Percentiles rank a stretch among this genome's conserved stretches.
phyloP scores from a whole-genome alignment of 345 rosid genomes.

The Kandelia obovata region DNA sequence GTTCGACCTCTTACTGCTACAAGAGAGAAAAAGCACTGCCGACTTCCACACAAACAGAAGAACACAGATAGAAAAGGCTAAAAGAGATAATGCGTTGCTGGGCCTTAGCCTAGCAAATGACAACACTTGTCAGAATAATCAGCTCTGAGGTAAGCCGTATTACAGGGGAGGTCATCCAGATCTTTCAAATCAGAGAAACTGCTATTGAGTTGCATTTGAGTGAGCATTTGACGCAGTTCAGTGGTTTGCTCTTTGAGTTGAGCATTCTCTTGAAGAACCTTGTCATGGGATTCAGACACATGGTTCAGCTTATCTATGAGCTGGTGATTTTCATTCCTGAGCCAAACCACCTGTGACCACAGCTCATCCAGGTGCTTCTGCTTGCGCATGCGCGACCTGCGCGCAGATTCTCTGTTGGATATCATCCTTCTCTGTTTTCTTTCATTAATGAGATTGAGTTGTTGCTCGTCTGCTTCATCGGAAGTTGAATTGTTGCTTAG shows the following conservation, averaged over 20 bases:
- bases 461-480: constrained; percentile 73
- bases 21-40: constrained; percentile 7
- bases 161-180: constrained; percentile 42
- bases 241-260: constrained; percentile 67
- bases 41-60: constrained; percentile 21
- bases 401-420: constrained; percentile 91
- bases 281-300: constrained; percentile 54
- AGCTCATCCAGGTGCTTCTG: constrained; percentile 96
- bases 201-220: constrained; percentile 53
- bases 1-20: no score
- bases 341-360: constrained; percentile 81
- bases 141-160: constrained; percentile 32
- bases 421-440: constrained; percentile 92
- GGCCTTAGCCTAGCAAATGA: constrained; percentile 33
- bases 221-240: constrained; percentile 59
- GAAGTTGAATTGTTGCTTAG: constrained; percentile 72
- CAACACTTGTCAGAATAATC: constrained; percentile 31
- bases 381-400: constrained; percentile 92
- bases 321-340: constrained; percentile 77
- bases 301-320: constrained; percentile 71
- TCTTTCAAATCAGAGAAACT: constrained; percentile 48
- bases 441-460: constrained; percentile 58
- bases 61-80: constrained; percentile 9
- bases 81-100: constrained; percentile 9
- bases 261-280: constrained; percentile 54